phyloP scores from a whole-genome alignment of 768 basidiomycete species.

The Hydnum rufescens region DNA sequence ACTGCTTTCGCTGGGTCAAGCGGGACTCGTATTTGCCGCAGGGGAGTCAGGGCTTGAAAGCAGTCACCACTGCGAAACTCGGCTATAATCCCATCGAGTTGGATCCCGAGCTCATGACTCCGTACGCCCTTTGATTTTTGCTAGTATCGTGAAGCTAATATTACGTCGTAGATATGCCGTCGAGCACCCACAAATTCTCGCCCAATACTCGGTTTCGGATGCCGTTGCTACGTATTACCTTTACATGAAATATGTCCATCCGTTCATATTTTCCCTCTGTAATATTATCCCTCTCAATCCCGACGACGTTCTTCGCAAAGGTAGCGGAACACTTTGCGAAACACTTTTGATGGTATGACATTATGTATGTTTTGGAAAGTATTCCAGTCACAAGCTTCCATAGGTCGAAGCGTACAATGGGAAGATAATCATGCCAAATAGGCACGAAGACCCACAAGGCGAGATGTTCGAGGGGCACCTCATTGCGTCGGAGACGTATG shows the following conservation, averaged over 20 bases:
- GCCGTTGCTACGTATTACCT: constrained; percentile 99
- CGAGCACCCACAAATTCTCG: constrained; percentile 85
- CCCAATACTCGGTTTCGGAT: constrained; percentile 98
- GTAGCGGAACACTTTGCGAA: constrained; percentile 91
- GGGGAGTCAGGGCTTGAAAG: constrained; percentile 95
- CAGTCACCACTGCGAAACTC: constrained; percentile 87
- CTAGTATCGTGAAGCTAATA: not conserved
- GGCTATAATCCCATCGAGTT: constrained; percentile 95
- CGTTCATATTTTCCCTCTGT: constrained; percentile 96
- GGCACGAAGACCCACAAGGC: constrained; percentile 82
- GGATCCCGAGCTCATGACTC: constrained; percentile 98
- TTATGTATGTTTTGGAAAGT: not conserved
- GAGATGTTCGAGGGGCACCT: constrained; percentile 92
- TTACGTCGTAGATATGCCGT: constrained; percentile 58
- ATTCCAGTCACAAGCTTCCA: constrained; percentile 3
- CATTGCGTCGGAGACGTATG: constrained; percentile 94
- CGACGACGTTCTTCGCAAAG: constrained; percentile 91
- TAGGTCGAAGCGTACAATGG: constrained; percentile 92
- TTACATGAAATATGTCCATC: constrained; percentile 99
- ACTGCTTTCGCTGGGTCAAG: constrained; percentile 99
- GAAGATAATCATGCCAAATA: constrained; percentile 91
- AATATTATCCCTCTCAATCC: constrained; percentile 96
- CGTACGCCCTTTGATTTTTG: constrained; percentile 34
- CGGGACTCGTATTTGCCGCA: constrained; percentile 96
- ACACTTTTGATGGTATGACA: constrained; percentile 80